Conservation (phyloP, 2,329 filamentous ascomycete species). For the Fusarium fracticaudum region DNA sequence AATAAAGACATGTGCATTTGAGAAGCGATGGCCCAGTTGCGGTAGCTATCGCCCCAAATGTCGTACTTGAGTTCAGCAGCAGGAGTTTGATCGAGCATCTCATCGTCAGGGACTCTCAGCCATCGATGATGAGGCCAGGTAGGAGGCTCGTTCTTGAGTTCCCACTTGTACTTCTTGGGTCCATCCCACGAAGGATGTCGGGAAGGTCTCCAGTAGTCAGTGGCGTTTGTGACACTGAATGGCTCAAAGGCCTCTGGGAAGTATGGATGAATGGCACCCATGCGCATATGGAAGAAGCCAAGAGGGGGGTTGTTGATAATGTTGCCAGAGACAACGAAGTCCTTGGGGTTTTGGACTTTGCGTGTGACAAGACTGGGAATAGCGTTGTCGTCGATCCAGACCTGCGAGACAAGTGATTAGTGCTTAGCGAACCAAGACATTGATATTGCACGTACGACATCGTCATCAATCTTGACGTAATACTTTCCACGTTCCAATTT, state of each 20-base stretch:
- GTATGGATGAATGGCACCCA: slow-evolving; percentile 34
- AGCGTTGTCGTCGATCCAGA: slow-evolving; percentile 33
- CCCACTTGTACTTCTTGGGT: slow-evolving; percentile 8
- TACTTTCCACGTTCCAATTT: slow-evolving; percentile 32
- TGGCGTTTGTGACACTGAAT: not conserved
- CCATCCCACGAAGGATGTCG: slow-evolving; percentile 24
- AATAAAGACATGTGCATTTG: slow-evolving; percentile 35
- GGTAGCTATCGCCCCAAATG: slow-evolving; percentile 24
- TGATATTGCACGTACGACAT: slow-evolving; percentile 1
- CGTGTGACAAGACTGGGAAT: slow-evolving; percentile 23
- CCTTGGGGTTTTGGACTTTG: slow-evolving; percentile 20
- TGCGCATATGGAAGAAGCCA: slow-evolving; percentile 31
- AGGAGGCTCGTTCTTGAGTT: not conserved
- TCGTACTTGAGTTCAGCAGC: slow-evolving; percentile 24
- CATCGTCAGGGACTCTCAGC: slow-evolving; percentile 20
- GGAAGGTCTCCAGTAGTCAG: slow-evolving; percentile 29
- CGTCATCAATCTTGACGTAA: slow-evolving; percentile 38
- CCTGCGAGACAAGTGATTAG: slow-evolving; percentile 8
- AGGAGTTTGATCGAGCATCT: slow-evolving; percentile 20
- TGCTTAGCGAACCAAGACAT: not conserved
- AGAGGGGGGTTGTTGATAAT: slow-evolving; percentile 36
- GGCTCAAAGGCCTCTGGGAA: slow-evolving; percentile 16
- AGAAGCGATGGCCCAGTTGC: slow-evolving; percentile 28
- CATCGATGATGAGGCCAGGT: slow-evolving; percentile 8
- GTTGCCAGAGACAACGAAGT: slow-evolving; percentile 31